Conservation (phyloP, 2,329 filamentous ascomycete genomes). For the Purpureocillium takamizusanense region DNA sequence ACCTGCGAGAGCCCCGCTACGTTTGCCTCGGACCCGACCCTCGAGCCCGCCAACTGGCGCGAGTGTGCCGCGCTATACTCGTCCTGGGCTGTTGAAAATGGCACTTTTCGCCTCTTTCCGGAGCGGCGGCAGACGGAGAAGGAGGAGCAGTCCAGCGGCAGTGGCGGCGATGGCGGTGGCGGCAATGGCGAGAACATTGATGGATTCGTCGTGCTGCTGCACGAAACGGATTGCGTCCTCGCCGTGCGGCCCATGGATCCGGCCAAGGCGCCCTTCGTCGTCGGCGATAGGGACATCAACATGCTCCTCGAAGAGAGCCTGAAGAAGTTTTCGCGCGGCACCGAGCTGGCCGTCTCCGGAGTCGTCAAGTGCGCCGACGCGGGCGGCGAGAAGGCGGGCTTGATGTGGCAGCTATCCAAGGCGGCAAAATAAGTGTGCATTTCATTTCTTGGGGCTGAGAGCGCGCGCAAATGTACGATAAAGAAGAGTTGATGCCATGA, state of each 20-base stretch:
- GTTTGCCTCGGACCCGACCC: conserved; percentile 10
- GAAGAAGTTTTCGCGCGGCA: conserved; percentile 10
- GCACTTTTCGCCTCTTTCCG: conserved; percentile 17
- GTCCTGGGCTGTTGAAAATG: conserved; percentile 17
- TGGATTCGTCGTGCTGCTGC: conserved; percentile 14
- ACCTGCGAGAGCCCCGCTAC: conserved; percentile 16
- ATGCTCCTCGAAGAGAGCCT: conserved; percentile 12
- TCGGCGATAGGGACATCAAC: conserved; percentile 15
- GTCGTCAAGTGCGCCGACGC: conserved; percentile 10
- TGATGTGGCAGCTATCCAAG: conserved; percentile 14
- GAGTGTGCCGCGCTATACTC: conserved; percentile 22
- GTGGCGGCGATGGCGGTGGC: background rate
- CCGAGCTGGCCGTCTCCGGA: conserved; percentile 11
- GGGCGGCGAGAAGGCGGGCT: conserved; percentile 7
- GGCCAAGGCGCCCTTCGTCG: conserved; percentile 9
- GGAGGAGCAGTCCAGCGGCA: too few relatives aligned
- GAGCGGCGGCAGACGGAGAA: too few relatives aligned
- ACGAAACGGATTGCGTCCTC: conserved; percentile 15
- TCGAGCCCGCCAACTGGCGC: conserved; percentile 18
- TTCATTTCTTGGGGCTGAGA: too few relatives aligned
- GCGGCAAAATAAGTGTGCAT: background rate
- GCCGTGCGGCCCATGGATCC: conserved; percentile 13
- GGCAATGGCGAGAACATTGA: conserved; percentile 1
- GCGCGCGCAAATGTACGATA: too few relatives aligned
- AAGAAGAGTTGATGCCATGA: too few relatives aligned